A percentile compares a stretch with the other conserved stretches of the same genome.
phyloP scores from a whole-genome alignment of 306 rosid species.

The Malus sylvestris region DNA sequence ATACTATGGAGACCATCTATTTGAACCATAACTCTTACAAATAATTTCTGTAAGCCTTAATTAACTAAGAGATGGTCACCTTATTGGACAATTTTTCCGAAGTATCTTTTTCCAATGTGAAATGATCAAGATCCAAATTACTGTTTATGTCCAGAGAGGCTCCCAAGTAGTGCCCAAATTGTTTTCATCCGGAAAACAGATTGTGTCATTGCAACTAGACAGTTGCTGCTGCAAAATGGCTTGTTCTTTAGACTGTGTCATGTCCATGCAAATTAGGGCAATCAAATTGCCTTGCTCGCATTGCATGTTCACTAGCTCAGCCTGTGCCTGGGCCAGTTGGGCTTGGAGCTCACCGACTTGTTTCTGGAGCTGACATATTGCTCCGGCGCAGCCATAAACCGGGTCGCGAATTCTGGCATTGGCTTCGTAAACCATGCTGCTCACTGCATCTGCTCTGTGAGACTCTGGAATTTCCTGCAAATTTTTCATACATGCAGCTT shows the following conservation, averaged over 20 bases:
- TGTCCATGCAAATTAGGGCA: constrained; percentile 75
- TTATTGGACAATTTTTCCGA: not conserved
- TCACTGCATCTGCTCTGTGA: constrained; percentile 91
- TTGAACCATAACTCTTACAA: not conserved
- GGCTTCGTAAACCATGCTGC: constrained; percentile 97
- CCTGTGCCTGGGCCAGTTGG: constrained; percentile 77
- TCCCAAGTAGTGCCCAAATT: constrained; percentile 50
- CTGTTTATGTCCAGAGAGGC: constrained; percentile 51
- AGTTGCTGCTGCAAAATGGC: constrained; percentile 40
- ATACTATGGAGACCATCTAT: no score
- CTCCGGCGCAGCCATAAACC: constrained; percentile 81
- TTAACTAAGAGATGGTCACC: no score
- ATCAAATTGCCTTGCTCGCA: constrained; percentile 72
- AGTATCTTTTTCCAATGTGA: not conserved
- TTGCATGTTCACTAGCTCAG: constrained; percentile 68
- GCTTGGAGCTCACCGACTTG: constrained; percentile 81
- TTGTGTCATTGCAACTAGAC: constrained; percentile 27
- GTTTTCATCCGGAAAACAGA: constrained; percentile 46
- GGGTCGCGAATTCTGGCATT: constrained; percentile 88
- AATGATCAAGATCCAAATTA: not conserved
- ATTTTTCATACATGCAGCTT: not conserved
- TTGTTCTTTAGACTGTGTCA: constrained; percentile 40
- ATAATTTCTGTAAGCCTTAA: not conserved
- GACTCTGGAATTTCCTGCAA: constrained; percentile 76
- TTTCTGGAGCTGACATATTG: constrained; percentile 79